These are phyloP conservation scores for Phytophthora sp. DNA, from an alignment of 352 stramenopile species.

Conservation along the genomic window DNA sequence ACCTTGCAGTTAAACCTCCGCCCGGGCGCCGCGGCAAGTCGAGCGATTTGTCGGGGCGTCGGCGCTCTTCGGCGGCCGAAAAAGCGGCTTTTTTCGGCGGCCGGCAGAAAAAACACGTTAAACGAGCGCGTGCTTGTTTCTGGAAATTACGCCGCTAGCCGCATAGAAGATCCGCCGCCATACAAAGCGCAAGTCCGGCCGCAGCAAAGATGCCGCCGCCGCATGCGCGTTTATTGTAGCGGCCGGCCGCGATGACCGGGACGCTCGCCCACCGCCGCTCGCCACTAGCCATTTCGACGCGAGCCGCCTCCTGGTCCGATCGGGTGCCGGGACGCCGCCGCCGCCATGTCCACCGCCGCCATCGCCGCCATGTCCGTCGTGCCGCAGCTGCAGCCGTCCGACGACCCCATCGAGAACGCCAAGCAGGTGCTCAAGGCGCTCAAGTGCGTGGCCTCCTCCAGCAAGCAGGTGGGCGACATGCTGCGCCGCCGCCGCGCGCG, in stretches of 20 bases:
- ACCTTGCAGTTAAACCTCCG: background rate
- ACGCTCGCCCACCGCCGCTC: background rate
- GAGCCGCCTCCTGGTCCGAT: background rate
- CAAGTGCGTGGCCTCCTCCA: conserved; percentile 67
- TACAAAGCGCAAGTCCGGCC: background rate
- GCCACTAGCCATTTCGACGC: background rate
- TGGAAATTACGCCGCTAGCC: background rate
- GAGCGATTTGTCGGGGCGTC: too few species aligned
- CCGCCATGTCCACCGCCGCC: background rate
- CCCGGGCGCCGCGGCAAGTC: too few species aligned
- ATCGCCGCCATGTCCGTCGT: background rate
- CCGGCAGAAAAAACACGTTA: background rate
- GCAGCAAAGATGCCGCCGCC: background rate
- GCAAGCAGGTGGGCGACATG: conserved; percentile 65
- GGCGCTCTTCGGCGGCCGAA: too few species aligned
- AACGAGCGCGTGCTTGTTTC: background rate
- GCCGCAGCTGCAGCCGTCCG: conserved; percentile 3
- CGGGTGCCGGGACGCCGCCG: background rate
- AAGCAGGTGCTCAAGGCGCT: conserved; percentile 71
- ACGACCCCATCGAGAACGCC: conserved; percentile 47
- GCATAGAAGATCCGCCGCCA: background rate
- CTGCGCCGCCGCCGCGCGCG: conserved; percentile 59
- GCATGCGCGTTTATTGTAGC: background rate
- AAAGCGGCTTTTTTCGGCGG: background rate
- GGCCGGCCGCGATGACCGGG: background rate